Base-by-base conservation (phyloP, 352 stramenopile species). In the Phytophthora sp. region DNA sequence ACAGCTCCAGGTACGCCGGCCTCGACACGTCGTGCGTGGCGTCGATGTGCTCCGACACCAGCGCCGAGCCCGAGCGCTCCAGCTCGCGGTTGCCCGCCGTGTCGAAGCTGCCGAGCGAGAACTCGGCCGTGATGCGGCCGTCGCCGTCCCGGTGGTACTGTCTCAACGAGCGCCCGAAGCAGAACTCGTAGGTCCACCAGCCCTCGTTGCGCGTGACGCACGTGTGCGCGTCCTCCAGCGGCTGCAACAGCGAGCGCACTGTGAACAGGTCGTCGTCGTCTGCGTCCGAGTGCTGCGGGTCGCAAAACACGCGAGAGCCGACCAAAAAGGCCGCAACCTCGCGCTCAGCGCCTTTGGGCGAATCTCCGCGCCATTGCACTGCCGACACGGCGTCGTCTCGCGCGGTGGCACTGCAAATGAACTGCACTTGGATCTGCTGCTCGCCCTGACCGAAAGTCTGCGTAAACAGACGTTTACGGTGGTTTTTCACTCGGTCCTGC, bases 161-260 rank as follows among this genome's bases (percentile, higher is more conserved):
- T 26, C 84, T 79, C 21, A 92, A 67, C 26, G 74, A 74, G 5
- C 76, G 65, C 26, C 83, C 84, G 48, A 95, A 88, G 57, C 87
- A 95, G 48, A 92, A 87, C 62, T 95, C 84, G 59, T 93, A 93
- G 8, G 87, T 91, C 87, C 83, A 91, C 83, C 83, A 92, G 15
- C 86, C 84, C 72, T 95, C 87, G 31, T 86, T 93, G 17, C 84
- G 72, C 51, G 88, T 93, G 20, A 93, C 65, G 57, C 87, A 95
- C 37, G 79, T 88, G 18, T 72, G 68, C 2, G 67, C 43, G 26
- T 80, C 72, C 7, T 63, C 59, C 23, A 92, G 45, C 1, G 87
- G 84, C 39, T 74, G 67, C 41, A 92, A 54, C 45, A 93, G 56
- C 39, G 72, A 82, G 3, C 53, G 62, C 11, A 92, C 81, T 0